A percentile compares a stretch with the other conserved stretches of the same genome.
Evolutionary conservation across 192 early-diverging fungal genomes (phyloP).

Genomic region (Coemansia sp.): DNA sequence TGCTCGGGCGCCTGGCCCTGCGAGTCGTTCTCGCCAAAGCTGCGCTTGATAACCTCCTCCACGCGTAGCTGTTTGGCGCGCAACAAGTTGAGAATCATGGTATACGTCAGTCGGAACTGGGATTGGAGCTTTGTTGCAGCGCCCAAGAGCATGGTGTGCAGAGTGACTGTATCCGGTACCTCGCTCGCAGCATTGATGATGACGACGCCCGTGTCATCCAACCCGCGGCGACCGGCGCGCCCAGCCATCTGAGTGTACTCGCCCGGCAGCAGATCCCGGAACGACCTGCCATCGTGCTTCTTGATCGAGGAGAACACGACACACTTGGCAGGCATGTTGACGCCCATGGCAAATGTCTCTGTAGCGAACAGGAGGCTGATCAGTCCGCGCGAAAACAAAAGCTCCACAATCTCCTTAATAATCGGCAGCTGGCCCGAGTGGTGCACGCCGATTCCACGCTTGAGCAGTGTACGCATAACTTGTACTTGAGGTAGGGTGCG

Average conservation of each 20-base stretch:
- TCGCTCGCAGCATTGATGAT: slow-evolving; percentile 73
- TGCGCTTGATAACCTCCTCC: slow-evolving; percentile 98
- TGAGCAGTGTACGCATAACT: slow-evolving; percentile 79
- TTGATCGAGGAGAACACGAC: slow-evolving; percentile 91
- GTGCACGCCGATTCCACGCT: slow-evolving; percentile 95
- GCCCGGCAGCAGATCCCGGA: slow-evolving; percentile 87
- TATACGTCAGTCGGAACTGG: slow-evolving; percentile 97
- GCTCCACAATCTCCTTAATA: slow-evolving; percentile 98
- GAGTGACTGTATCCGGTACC: slow-evolving; percentile 60
- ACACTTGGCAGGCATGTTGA: slow-evolving; percentile 94
- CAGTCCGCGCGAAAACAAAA: slow-evolving; percentile 86
- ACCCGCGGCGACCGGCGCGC: slow-evolving; percentile 91
- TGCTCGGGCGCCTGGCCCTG: slow-evolving; percentile 88
- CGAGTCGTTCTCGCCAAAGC: slow-evolving; percentile 89
- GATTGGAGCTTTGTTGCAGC: slow-evolving; percentile 87
- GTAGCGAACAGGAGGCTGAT: slow-evolving; percentile 96
- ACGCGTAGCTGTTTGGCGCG: slow-evolving; percentile 93
- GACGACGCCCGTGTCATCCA: slow-evolving; percentile 90
- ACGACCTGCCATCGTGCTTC: slow-evolving; percentile 91
- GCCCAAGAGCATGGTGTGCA: slow-evolving; percentile 85
- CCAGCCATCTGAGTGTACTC: slow-evolving; percentile 99
- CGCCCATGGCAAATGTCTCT: slow-evolving; percentile 99
- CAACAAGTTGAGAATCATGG: slow-evolving; percentile 96
- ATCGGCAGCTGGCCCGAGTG: slow-evolving; percentile 96
- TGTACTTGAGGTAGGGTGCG: slow-evolving; percentile 86